These are phyloP conservation scores for Pseudonectria foliicola DNA, from an alignment of 2,329 filamentous ascomycete genomes.

Conservation along the genomic window DNA sequence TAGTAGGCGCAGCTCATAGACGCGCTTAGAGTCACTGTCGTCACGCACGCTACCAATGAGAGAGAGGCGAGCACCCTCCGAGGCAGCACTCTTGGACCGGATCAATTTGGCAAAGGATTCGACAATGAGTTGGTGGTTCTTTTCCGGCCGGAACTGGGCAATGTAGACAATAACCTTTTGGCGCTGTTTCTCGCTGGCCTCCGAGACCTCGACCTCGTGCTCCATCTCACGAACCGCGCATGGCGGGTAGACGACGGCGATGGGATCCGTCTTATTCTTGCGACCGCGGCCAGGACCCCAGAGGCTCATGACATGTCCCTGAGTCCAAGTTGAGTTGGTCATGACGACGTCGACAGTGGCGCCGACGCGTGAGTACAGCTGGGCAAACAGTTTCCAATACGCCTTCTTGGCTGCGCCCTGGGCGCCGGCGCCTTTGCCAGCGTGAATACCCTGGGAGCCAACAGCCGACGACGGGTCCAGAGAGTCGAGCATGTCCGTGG, in stretches of 20 bases:
- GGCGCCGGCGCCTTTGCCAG: conserved; percentile 67
- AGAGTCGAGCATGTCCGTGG: conserved; percentile 90
- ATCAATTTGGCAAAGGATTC: conserved; percentile 76
- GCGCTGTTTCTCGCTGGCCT: conserved; percentile 60
- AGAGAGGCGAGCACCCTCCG: conserved; percentile 58
- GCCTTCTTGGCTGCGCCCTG: conserved; percentile 65
- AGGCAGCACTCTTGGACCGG: conserved; percentile 43
- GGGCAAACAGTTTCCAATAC: conserved; percentile 85
- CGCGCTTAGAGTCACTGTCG: conserved; percentile 68
- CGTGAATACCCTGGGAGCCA: conserved; percentile 68
- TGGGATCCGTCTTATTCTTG: conserved; percentile 43
- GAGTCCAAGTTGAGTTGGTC: conserved; percentile 96
- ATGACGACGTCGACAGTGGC: conserved; percentile 85
- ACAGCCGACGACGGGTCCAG: conserved; percentile 56
- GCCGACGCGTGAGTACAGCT: conserved; percentile 75
- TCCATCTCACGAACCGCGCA: conserved; percentile 84
- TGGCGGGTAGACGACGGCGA: conserved; percentile 81
- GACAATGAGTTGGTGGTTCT: conserved; percentile 86
- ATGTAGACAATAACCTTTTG: conserved; percentile 80
- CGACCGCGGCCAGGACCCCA: conserved; percentile 59
- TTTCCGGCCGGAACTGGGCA: conserved; percentile 94
- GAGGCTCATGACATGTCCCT: conserved; percentile 69
- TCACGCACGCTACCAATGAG: conserved; percentile 91
- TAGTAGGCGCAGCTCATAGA: conserved; percentile 81
- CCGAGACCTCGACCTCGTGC: conserved; percentile 63